phyloP scores from a whole-genome alignment of 2,329 filamentous ascomycete species.

The Verticillium klebahnii region DNA sequence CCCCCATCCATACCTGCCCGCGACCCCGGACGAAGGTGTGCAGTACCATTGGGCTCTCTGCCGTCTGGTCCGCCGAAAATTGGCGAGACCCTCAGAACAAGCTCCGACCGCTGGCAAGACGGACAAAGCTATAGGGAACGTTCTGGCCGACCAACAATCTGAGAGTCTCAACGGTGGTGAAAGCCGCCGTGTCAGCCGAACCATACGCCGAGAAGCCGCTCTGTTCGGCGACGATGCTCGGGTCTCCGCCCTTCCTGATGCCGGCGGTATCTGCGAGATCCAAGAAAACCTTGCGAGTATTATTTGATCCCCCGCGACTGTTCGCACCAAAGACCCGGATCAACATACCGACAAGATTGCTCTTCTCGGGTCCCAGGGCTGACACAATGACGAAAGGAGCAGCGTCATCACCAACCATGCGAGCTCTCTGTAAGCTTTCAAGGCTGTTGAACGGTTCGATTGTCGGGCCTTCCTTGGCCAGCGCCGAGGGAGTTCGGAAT shows the following conservation, averaged over 20 bases:
- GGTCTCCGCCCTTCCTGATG: constrained; percentile 61
- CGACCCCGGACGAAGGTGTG: neutral
- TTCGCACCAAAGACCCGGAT: constrained; percentile 63
- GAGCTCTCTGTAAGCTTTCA: constrained; percentile 53
- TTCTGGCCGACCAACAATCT: constrained; percentile 79
- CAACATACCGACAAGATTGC: constrained; percentile 71
- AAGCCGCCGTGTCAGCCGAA: constrained; percentile 73
- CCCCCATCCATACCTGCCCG: neutral
- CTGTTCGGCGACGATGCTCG: constrained; percentile 63
- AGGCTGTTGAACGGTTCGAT: constrained; percentile 78
- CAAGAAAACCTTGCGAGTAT: constrained; percentile 67
- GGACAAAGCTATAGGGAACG: constrained; percentile 82
- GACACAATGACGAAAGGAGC: constrained; percentile 80
- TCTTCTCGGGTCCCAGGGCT: constrained; percentile 73
- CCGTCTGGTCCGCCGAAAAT: neutral
- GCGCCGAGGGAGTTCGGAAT: constrained; percentile 59
- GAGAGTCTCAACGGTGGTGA: constrained; percentile 78
- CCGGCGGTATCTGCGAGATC: constrained; percentile 64
- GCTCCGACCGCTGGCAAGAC: constrained; percentile 57
- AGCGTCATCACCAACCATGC: constrained; percentile 41
- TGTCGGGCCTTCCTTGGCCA: constrained; percentile 59
- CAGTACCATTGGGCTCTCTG: neutral
- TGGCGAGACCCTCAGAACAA: constrained; percentile 34
- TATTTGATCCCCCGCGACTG: constrained; percentile 27
- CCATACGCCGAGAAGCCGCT: constrained; percentile 78